Percentiles rank a stretch among this genome's conserved stretches.
Evolutionary conservation across 225 moss, liverwort and hornwort species (phyloP).

Genomic region (Polytrichum commune): DNA sequence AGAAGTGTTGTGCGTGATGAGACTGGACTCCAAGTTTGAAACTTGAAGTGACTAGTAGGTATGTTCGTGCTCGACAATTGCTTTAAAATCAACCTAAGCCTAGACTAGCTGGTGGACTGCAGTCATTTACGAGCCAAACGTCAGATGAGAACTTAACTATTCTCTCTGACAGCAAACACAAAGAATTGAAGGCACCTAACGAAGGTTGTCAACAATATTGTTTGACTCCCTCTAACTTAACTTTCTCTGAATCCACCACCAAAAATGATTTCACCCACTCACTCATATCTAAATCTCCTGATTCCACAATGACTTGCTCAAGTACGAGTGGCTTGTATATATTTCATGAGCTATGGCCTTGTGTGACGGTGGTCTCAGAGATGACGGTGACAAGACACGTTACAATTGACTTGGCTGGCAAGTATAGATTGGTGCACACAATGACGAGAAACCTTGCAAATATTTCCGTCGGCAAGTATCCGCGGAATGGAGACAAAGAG

Average conservation of each 20-base stretch:
- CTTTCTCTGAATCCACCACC: neutral
- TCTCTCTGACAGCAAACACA: neutral
- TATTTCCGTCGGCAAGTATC: neutral
- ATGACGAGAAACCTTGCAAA: neutral
- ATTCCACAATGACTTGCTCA: neutral
- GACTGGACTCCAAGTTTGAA: neutral
- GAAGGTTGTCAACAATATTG: neutral
- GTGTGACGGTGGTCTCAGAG: neutral
- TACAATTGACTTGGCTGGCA: neutral
- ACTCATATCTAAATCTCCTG: neutral
- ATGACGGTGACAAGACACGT: neutral
- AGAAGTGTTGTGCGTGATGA: neutral
- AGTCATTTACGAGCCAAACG: neutral
- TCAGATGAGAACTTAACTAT: neutral
- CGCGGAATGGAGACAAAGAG: neutral
- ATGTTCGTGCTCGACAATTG: neutral
- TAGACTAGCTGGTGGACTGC: neutral
- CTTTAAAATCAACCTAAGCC: neutral
- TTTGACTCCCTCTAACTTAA: neutral
- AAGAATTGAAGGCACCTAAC: neutral
- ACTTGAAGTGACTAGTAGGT: neutral
- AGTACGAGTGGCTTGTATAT: neutral
- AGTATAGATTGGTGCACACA: neutral
- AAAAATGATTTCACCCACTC: neutral
- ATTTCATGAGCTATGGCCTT: conserved; percentile 2